Evolutionary conservation across 352 stramenopile genomes (phyloP), one percentile per base, ranked within the genome.

Genomic region (Phytophthora parvispora): DNA sequence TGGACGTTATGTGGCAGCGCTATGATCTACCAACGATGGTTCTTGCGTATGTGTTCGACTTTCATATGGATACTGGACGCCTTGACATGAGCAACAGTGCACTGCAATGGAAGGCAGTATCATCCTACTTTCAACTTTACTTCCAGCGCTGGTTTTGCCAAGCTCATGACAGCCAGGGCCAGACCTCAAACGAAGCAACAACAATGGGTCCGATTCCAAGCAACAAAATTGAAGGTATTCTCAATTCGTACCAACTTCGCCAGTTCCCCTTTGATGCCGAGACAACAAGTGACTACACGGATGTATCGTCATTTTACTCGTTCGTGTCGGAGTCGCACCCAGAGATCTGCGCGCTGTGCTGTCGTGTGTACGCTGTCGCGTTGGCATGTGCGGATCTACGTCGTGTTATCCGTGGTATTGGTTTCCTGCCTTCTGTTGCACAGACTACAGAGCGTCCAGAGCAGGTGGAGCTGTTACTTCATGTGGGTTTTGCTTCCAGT

Each of bases 281-380:
- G 29, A 93, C 84, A 16, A 92, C 86, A 22, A 87, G 72, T 61
- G 86, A 91, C 58, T 94, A 95, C 63, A 70, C 82, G 1, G 86
- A 96, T 54, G 84, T 94, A 42, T 92, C 84, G 42, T 94, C 86
- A 7, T 96, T 96, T 63, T 96, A 96, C 67, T 93, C 86, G 57
- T 93, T 93, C 49, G 78, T 96, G 8, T 91, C 88, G 8, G 85
- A 94, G 53, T 92, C 88, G 7, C 79, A 94, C 40, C 85, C 85
- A 2, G 85, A 96, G 63, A 88, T 96, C 16, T 93, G 85, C 22
- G 86, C 86, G 32, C 73, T 96, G 5, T 94, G 88, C 52, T 96
- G 86, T 38, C 82, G 88, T 5, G 57, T 96, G 28, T 94, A 93
- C 64, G 85, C 85, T 6, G 72, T 94, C 29, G 81, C 84, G 16